Evolutionary conservation across 352 stramenopile species (phyloP), one percentile per base, ranked within the genome.

Genomic region (Phytophthora lateralis): DNA sequence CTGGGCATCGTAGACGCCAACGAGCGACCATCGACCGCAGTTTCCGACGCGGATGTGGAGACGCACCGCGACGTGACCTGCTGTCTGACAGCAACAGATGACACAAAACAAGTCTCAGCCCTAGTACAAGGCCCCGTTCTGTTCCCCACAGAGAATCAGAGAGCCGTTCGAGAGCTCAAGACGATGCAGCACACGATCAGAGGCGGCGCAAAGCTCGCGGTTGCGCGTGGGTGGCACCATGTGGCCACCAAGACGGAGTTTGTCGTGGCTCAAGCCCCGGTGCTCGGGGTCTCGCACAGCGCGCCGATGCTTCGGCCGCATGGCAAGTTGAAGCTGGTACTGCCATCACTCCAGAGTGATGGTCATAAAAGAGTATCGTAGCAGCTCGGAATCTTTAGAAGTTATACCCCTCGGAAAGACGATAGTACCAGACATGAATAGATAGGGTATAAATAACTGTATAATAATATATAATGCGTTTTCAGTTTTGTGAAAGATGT

Each of bases 161-260:
- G 38, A 44, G 7, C 7, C 17, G 38, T 14, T 44, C 38, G 38
- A 44, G 38, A 44, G 38, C 11, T 54, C 4, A 46, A 56, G 48
- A 62, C 48, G 10, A n/a, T 24, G 10, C 41, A 24, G 24, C 44
- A 1, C 20, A 18, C 38, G 58, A 43, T 41, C 1, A 12, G 3
- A 8, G 51, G 52, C 2, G 10, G 10, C 10, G 11, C 24, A 4
- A 60, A 60, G 35, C 48, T 70, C 34, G 46, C 29, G 20, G 12
- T n/a, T 15, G 5, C 38, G 27, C 37, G 55, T 24, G 42, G 27
- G 9, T 87, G 80, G 80, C 71, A 85, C 39, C 70, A 64, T 7
- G 77, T 87, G 20, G 15, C 72, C 9, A 82, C 73, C 10, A 88
- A 87, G 48, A 77, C 68, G 1, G 65, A 81, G 54, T 59, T 88